Base-by-base conservation (phyloP, 2,329 filamentous ascomycete genomes). In the Rhynchosporium secalis region DNA sequence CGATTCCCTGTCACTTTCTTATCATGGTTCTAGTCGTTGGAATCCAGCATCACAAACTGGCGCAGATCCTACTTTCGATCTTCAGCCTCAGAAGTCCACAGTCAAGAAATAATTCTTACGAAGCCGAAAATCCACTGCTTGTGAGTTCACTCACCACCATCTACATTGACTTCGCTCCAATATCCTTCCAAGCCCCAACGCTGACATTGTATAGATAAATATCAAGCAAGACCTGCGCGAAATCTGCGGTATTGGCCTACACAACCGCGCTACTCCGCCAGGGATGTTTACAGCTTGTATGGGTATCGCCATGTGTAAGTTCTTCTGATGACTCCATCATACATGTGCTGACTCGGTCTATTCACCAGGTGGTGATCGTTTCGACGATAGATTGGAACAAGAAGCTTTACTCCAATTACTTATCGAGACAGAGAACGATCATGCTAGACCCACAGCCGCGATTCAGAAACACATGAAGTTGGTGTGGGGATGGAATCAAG, bases 31-130 rank as follows among this genome's bases (percentile, higher is more conserved):
- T 29, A 83, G 83, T 85, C 4, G 83, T 84, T 8, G 86, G 84
- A 0, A 76, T 84, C 15, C 84, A 86, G 58, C 84, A 87, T 70
- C 80, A 84, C 66, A 80, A 85, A 61, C 76, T 88, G 2, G 82
- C 83, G 0, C 77, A 80, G 46, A 79, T 87, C 5, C 79, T 88
- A 38, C 76, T 88, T 1, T 75, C 79, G 20, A 81, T 81, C 28
- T 84, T 84, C 65, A 80, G 86, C 68, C 83, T 83, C 0, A 79
- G 75, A 7, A 75, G 82, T 2, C 83, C 83, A 0, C 76, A 77
- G 47, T 73, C 86, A 1, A 83, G 82, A 65, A 73, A 46, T 67
- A 78, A 64, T 65, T 74, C 65, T 60, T 74, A 71, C 62, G 74
- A 71, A 61, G 78, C 77, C 13, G 70, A 78, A 20, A 71, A 73